Evolutionary conservation across 2,329 filamentous ascomycete species (phyloP), one percentile per base, ranked within the genome.

Genomic region (Diaporthe sp.): DNA sequence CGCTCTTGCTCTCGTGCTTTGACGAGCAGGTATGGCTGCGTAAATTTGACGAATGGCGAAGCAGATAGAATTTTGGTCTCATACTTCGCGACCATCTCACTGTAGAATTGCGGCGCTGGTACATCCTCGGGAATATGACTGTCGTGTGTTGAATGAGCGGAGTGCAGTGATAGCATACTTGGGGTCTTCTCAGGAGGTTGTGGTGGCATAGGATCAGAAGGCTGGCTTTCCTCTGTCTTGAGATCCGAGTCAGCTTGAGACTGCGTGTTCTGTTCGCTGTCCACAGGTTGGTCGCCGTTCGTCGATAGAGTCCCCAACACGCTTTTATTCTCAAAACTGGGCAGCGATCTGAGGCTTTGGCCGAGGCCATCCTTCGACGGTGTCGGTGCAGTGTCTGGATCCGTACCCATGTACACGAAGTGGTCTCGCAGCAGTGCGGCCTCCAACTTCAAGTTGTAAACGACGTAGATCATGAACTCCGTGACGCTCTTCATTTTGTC

Each of bases 401-500:
- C 76, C 31, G 61, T 53, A 44, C 72, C 75, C 74, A 77, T 76
- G 9, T 77, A 75, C 17, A 77, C 70, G 79, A 95, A 98, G 80
- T 98, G 96, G 82, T 99, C 97, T 71, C 95, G 91, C 90, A 99
- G 94, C 61, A 99, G 87, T 79, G 94, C 98, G 1, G 97, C 98
- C 84, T 99, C 97, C 19, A 99, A 89, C 82, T 98, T 98, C 72
- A 99, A 88, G 80, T 98, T 99, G 85, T 99, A 99, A 17, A 98
- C 96, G 28, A 99, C 97, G 79, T 98, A 99, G 51, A 97, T 94
- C 96, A 99, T 98, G 82, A 99, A 98, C 82, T 99, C 97, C 15
- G 96, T 97, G 79, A 99, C 97, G 71, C 92, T 91, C 85, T 99
- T 99, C 83, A 99, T 92, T 79, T 92, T 94, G 1, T 92, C 88